Evolutionary conservation across 2,329 filamentous ascomycete species (phyloP).

Genomic region (Zopfia rhizophila): DNA sequence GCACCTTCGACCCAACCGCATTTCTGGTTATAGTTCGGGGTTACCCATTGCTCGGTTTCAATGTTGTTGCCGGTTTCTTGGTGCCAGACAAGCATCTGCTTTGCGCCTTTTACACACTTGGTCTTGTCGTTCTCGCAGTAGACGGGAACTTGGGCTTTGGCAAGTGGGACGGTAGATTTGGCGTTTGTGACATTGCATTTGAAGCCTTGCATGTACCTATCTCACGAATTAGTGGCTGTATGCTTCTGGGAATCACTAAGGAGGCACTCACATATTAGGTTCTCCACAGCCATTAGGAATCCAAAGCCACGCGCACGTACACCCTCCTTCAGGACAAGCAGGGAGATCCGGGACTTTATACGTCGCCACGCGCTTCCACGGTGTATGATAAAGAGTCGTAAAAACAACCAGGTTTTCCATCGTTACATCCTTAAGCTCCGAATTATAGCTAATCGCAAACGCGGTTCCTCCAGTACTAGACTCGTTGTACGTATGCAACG

Average conservation of each 20-base stretch:
- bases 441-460: slow-evolving; percentile 63
- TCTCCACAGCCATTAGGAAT: slow-evolving; percentile 52
- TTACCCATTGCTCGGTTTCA: slow-evolving; percentile 22
- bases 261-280: slow-evolving; percentile 45
- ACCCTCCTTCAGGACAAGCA: slow-evolving; percentile 51
- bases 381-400: slow-evolving; percentile 52
- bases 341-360: slow-evolving; percentile 53
- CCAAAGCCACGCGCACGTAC: slow-evolving; percentile 57
- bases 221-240: background rate
- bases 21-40: slow-evolving; percentile 36
- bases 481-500: slow-evolving; percentile 60
- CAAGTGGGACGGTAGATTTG: slow-evolving; percentile 55
- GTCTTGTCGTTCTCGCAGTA: slow-evolving; percentile 56
- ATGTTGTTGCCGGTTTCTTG: slow-evolving; percentile 42
- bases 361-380: slow-evolving; percentile 52
- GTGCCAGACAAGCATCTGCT: slow-evolving; percentile 64
- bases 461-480: slow-evolving; percentile 59
- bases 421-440: slow-evolving; percentile 58
- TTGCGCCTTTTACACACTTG: slow-evolving; percentile 59
- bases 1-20: slow-evolving; percentile 37
- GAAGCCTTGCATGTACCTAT: slow-evolving; percentile 61
- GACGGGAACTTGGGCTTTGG: slow-evolving; percentile 53
- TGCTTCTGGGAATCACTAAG: background rate
- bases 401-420: slow-evolving; percentile 66
- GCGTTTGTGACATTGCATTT: slow-evolving; percentile 61